These are phyloP conservation scores for Geotrichum histeridarum DNA, from an alignment of 1,139 yeast species.

Conservation along the genomic window DNA sequence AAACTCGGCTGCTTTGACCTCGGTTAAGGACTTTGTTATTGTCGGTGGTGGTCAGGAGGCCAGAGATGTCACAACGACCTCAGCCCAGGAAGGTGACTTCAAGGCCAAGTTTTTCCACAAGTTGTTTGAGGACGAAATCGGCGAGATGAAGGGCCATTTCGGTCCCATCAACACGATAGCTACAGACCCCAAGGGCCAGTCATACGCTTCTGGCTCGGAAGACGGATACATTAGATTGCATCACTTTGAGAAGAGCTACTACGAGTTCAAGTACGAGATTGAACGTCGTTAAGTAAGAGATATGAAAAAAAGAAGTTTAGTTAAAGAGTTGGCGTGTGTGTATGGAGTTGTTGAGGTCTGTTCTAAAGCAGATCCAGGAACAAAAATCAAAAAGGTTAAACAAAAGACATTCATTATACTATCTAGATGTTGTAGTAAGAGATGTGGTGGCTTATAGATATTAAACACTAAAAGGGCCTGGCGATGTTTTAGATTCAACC, in stretches of 20 bases:
- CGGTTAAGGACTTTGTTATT: conserved; percentile 83
- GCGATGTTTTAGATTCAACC: not conserved
- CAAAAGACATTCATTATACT: no score
- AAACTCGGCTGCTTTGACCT: conserved; percentile 93
- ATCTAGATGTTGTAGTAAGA: no score
- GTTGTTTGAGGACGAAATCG: conserved; percentile 90
- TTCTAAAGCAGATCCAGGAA: no score
- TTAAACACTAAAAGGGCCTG: no score
- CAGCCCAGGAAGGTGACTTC: conserved; percentile 90
- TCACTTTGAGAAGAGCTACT: conserved; percentile 85
- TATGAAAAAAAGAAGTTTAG: no score
- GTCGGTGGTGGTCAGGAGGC: conserved; percentile 99
- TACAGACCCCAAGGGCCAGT: conserved; percentile 89
- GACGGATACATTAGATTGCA: conserved; percentile 96
- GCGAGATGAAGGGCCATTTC: conserved; percentile 96
- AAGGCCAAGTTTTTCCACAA: conserved; percentile 96
- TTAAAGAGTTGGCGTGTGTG: no score
- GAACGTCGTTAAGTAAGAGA: conserved; percentile 42
- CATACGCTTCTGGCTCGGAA: conserved; percentile 95
- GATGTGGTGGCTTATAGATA: no score
- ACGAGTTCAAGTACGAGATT: conserved; percentile 86
- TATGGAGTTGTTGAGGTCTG: no score
- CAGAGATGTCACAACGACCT: conserved; percentile 92
- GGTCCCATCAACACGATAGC: conserved; percentile 96
- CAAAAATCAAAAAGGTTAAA: no score